These are phyloP conservation scores for Wickerhamomyces xylosicus DNA, from an alignment of 805 yeast genomes.

Conservation along the genomic window DNA sequence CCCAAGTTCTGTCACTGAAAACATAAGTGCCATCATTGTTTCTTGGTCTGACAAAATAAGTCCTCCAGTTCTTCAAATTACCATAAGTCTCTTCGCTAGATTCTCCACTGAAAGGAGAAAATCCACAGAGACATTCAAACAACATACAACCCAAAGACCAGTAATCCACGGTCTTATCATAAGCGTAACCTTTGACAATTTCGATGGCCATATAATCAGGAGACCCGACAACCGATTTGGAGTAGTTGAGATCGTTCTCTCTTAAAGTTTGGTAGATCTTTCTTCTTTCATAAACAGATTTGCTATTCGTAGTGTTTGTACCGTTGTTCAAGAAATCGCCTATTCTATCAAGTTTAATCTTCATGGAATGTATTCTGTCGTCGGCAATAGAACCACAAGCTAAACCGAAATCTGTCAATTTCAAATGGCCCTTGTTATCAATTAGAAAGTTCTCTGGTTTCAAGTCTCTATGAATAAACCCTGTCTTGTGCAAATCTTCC, in stretches of 20 bases:
- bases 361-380: constrained; percentile 90
- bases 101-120: constrained; percentile 94
- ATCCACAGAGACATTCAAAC: constrained; percentile 92
- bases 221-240: constrained; percentile 93
- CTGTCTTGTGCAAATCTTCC: constrained; percentile 86
- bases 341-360: constrained; percentile 54
- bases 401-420: constrained; percentile 90
- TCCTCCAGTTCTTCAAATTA: constrained; percentile 88
- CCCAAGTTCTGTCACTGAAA: constrained; percentile 96
- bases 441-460: constrained; percentile 92
- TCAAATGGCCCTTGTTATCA: constrained; percentile 85
- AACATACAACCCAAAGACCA: constrained; percentile 98
- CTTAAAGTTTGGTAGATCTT: constrained; percentile 71
- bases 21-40: constrained; percentile 86
- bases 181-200: constrained; percentile 76
- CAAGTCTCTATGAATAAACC: constrained; percentile 93
- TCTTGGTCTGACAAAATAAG: constrained; percentile 79
- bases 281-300: constrained; percentile 82
- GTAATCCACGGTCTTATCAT: constrained; percentile 94
- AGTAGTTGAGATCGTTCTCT: constrained; percentile 68
- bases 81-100: constrained; percentile 91
- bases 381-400: constrained; percentile 94
- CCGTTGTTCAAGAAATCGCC: constrained; percentile 54
- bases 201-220: constrained; percentile 99
- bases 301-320: constrained; percentile 32